Percentiles rank a stretch among this genome's conserved stretches.
These are phyloP conservation scores for Penicillium dipodomyicola DNA, from an alignment of 495 filamentous ascomycete species.

Conservation along the genomic window DNA sequence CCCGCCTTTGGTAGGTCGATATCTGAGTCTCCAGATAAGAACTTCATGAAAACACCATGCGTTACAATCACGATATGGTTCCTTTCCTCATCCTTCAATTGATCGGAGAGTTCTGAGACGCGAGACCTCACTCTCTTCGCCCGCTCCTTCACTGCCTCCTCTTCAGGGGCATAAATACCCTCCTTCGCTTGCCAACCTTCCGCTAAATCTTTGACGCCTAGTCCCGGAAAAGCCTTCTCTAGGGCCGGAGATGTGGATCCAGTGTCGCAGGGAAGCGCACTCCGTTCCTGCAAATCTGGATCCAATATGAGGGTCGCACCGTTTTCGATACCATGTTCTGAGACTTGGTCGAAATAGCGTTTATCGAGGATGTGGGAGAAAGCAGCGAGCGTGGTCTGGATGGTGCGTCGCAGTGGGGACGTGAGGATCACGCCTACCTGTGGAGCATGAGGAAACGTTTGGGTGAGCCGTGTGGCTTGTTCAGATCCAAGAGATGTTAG, in stretches of 20 bases:
- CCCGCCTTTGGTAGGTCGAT: constrained; percentile 2
- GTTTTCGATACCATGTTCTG: not conserved
- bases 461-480: not conserved
- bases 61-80: constrained; percentile 5
- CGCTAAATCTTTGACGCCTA: constrained; percentile 1
- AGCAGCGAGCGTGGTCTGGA: constrained; percentile 2
- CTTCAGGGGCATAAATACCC: constrained; percentile 2
- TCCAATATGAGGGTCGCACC: not conserved
- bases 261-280: constrained; percentile 4
- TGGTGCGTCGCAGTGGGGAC: not conserved
- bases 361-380: constrained; percentile 3
- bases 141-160: constrained; percentile 3
- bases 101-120: not conserved
- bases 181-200: constrained; percentile 3
- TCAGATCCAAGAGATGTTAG: not conserved
- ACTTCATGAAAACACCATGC: constrained; percentile 7
- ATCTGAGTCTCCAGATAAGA: not conserved
- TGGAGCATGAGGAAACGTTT: not conserved
- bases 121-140: constrained; percentile 6
- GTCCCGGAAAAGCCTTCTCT: not conserved
- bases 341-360: not conserved
- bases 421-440: constrained; percentile 1
- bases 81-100: not conserved
- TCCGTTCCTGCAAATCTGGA: constrained; percentile 6
- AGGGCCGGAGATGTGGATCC: not conserved